phyloP scores from a whole-genome alignment of 208 protist species.

The Trypanosomatidae sp. region DNA sequence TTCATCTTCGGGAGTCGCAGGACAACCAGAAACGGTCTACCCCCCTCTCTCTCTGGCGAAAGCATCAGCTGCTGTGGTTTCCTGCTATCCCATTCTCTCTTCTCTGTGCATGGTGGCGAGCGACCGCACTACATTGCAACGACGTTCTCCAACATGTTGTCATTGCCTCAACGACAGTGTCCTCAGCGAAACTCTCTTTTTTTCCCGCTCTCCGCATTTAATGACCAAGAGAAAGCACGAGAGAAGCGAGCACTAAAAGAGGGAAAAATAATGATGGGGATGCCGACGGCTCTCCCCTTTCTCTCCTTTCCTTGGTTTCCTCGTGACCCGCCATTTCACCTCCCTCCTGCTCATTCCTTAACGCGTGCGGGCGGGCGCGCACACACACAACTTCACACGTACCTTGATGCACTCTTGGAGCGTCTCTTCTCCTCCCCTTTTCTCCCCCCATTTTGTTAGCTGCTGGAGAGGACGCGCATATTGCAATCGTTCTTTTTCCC shows the following conservation, averaged over 20 bases:
- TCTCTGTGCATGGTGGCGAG: background rate
- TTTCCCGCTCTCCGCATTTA: background rate
- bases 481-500: background rate
- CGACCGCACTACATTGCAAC: background rate
- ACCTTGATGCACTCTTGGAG: background rate
- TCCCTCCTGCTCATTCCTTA: background rate
- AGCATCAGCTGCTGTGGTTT: background rate
- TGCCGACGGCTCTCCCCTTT: background rate
- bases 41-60: background rate
- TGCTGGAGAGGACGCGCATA: background rate
- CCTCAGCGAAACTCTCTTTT: background rate
- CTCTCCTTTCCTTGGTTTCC: background rate
- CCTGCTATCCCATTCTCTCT: background rate
- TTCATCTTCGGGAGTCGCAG: background rate
- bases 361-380: background rate
- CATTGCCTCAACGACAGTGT: background rate
- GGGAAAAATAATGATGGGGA: background rate
- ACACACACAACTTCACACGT: background rate
- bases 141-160: background rate
- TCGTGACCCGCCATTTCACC: background rate
- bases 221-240: background rate
- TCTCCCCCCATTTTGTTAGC: background rate
- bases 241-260: background rate
- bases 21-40: background rate
- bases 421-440: too few relatives aligned